phyloP scores from a whole-genome alignment of 2,329 filamentous ascomycete species.

The Fusarium lyarnte region DNA sequence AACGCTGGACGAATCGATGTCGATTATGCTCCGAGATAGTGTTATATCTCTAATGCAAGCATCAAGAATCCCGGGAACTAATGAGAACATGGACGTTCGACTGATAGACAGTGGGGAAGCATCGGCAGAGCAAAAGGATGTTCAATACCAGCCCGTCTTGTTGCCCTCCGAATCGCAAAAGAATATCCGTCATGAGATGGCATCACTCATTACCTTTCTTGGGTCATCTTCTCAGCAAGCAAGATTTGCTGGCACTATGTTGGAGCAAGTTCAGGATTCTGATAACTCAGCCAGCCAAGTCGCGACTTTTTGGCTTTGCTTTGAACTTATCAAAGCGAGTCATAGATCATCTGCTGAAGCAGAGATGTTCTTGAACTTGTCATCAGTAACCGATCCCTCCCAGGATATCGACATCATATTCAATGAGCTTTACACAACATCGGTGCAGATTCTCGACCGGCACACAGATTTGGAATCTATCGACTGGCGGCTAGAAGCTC shows the following conservation, averaged over 20 bases:
- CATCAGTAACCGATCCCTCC: constrained; percentile 49
- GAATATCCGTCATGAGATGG: constrained; percentile 66
- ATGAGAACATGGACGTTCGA: constrained; percentile 39
- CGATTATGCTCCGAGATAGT: constrained; percentile 78
- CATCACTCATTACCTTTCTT: constrained; percentile 64
- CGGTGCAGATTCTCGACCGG: constrained; percentile 69
- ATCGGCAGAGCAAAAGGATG: constrained; percentile 11
- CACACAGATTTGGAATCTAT: constrained; percentile 58
- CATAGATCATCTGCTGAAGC: constrained; percentile 62
- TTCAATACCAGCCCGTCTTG: constrained; percentile 68
- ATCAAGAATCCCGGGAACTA: constrained; percentile 25
- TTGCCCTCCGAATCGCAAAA: constrained; percentile 73
- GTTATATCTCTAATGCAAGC: constrained; percentile 57
- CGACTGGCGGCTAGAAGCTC: constrained; percentile 79
- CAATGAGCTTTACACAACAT: constrained; percentile 75
- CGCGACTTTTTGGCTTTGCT: constrained; percentile 82
- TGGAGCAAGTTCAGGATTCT: constrained; percentile 69
- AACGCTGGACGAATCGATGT: constrained; percentile 73
- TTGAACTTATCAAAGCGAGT: constrained; percentile 73
- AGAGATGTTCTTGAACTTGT: constrained; percentile 72
- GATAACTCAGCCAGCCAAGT: constrained; percentile 65
- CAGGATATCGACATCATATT: constrained; percentile 60
- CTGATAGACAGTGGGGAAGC: constrained; percentile 39
- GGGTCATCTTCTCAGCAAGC: constrained; percentile 68
- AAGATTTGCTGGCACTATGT: constrained; percentile 70